Conservation (phyloP, 352 stramenopile genomes). For the Globisporangium cylindrosporum region DNA sequence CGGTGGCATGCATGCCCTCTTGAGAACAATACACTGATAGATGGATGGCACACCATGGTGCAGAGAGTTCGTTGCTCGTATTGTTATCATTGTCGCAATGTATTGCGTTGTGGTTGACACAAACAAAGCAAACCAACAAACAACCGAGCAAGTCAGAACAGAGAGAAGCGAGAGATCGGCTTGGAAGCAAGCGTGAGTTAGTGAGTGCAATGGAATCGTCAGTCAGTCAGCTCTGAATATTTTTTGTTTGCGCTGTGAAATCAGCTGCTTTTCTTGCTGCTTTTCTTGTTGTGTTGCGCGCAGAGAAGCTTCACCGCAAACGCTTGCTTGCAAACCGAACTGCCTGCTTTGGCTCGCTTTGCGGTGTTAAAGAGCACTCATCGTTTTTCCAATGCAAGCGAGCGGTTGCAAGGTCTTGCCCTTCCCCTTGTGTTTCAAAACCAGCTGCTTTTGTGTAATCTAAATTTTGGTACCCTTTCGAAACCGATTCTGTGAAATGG, state of each 20-base stretch:
- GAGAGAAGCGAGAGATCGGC: background rate
- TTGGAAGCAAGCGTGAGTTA: background rate
- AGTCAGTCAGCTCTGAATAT: background rate
- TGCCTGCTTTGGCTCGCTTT: background rate
- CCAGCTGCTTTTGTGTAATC: background rate
- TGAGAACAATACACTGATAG: background rate
- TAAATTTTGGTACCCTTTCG: background rate
- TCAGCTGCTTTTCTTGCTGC: background rate
- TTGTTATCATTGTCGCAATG: background rate
- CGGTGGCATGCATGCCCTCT: too few species aligned
- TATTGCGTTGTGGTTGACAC: background rate
- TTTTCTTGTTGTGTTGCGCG: background rate
- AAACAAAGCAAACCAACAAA: background rate
- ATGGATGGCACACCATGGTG: background rate
- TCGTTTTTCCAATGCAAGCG: background rate
- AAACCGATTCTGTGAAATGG: background rate
- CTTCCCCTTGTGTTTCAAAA: background rate
- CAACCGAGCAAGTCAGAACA: background rate
- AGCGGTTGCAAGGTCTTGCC: background rate
- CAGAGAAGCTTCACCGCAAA: background rate
- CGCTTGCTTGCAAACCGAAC: background rate
- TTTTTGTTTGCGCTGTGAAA: slow-evolving; percentile 1
- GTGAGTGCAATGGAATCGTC: background rate
- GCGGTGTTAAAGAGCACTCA: background rate
- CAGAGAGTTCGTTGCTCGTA: background rate